Conservation (phyloP, 2,329 filamentous ascomycete species). For the Cladosporium cucumerinum region DNA sequence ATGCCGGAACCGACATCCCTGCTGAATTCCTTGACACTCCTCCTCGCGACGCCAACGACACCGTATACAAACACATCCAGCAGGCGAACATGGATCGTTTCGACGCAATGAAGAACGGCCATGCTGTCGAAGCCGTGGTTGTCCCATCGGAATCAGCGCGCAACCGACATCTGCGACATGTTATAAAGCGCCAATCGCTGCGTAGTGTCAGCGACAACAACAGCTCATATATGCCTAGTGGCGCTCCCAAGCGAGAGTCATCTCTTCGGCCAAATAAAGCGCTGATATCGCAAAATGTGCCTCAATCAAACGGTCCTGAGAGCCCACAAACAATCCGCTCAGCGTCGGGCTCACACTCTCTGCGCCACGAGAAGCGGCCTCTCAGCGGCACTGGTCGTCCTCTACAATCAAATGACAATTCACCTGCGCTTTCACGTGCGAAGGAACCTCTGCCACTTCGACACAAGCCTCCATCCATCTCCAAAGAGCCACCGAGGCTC, state of each 20-base stretch:
- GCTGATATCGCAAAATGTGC: neutral
- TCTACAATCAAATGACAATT: slow-evolving; percentile 7
- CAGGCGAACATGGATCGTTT: slow-evolving; percentile 16
- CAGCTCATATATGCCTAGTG: slow-evolving; percentile 6
- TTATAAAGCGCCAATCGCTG: slow-evolving; percentile 15
- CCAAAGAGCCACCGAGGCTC: neutral
- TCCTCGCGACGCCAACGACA: slow-evolving; percentile 13
- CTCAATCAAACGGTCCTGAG: neutral
- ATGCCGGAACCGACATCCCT: slow-evolving; percentile 11
- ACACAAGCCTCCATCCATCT: neutral
- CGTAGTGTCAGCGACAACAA: slow-evolving; percentile 14
- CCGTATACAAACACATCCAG: slow-evolving; percentile 17
- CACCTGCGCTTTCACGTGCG: neutral
- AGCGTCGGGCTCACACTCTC: slow-evolving; percentile 9
- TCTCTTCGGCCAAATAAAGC: slow-evolving; percentile 4
- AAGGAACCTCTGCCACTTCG: neutral
- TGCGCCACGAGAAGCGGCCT: slow-evolving; percentile 15
- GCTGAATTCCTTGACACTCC: slow-evolving; percentile 13
- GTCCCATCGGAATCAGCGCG: slow-evolving; percentile 6
- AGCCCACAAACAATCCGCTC: neutral
- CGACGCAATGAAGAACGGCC: slow-evolving; percentile 12
- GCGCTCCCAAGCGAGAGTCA: neutral
- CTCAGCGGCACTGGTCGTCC: slow-evolving; percentile 11
- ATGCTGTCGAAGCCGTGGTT: slow-evolving; percentile 5
- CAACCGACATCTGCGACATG: slow-evolving; percentile 11